Base-by-base conservation (phyloP, 768 basidiomycete genomes). In the Rhodotorula taiwanensis region DNA sequence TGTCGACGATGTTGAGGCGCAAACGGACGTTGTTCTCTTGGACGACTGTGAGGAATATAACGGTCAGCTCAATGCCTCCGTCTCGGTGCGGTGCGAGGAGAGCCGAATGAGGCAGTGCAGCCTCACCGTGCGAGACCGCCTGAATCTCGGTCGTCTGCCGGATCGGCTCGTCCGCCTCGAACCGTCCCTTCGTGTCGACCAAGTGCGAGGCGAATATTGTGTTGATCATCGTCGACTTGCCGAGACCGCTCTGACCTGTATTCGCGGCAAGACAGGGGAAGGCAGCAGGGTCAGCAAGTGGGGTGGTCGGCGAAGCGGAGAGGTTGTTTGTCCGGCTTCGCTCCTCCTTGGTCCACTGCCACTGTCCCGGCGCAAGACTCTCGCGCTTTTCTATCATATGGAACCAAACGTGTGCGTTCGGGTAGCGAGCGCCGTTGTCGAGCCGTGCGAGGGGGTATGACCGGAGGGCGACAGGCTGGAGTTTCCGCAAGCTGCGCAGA, bases 121-220 rank as follows among this genome's bases (percentile, higher is more conserved):
- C 80, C 85, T 70, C 63, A 94, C 94, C 86, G 82, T 97, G 92
- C 31, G 90, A 93, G 59, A 84, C 88, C 15, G 89, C 84, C 77
- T 94, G 89, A 75, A 99, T 98, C 74, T 97, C 93, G 23, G 95
- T 97, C 16, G 94, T 99, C 79, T 92, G 88, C 71, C 91, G 84
- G 45, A 93, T 86, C 18, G 89, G 86, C 72, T 91, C 89, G 63
- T 93, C 88, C 14, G 89, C 78, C 64, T 86, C 83, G 69, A 91
- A 78, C 31, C 95, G 87, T 41, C 95, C 94, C 82, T 99, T 97
- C 43, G 91, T 89, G 80, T 95, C 93, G 73, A 98, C 87, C 76
- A 99, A 83, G 79, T 98, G 94, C 60, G 92, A 94, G 64, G 95
- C 94, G 75, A 99, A 99, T 77, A 99, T 89, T 52, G 94, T 98